phyloP scores from a whole-genome alignment of 2,329 filamentous ascomycete species.

The Cytospora piceae region DNA sequence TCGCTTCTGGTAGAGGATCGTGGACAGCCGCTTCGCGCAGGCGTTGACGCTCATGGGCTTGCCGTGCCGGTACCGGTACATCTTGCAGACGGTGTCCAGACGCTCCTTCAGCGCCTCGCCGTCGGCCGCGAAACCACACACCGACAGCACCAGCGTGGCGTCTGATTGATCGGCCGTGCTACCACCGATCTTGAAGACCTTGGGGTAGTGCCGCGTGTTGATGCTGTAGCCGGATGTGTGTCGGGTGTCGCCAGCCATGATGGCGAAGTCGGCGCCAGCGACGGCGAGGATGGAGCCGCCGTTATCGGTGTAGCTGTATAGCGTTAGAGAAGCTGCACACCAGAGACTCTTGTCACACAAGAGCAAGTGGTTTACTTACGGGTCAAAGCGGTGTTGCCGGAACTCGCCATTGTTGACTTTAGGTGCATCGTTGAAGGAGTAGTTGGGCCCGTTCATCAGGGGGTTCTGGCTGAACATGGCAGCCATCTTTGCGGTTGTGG shows the following conservation, averaged over 20 bases:
- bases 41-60: constrained; percentile 95
- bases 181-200: constrained; percentile 96
- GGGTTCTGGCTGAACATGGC: constrained; percentile 74
- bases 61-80: constrained; percentile 98
- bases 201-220: constrained; percentile 93
- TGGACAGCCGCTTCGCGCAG: constrained; percentile 91
- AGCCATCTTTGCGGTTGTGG: constrained; percentile 51
- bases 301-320: constrained; percentile 88
- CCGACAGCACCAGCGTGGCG: constrained; percentile 85
- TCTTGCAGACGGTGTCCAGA: constrained; percentile 93
- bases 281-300: constrained; percentile 96
- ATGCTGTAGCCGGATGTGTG: constrained; percentile 97
- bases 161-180: constrained; percentile 84
- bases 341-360: neutral
- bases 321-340: neutral
- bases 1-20: constrained; percentile 94
- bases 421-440: constrained; percentile 67
- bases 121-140: constrained; percentile 95
- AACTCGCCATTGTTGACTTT: constrained; percentile 57
- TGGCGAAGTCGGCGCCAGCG: constrained; percentile 89
- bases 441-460: constrained; percentile 69
- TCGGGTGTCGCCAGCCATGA: constrained; percentile 96
- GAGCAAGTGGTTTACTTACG: constrained; percentile 60
- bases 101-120: constrained; percentile 92
- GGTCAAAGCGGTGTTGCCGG: constrained; percentile 85